Evolutionary conservation across 371 early-diverging fungal species (phyloP).

Genomic region (Apophysomyces variabilis): DNA sequence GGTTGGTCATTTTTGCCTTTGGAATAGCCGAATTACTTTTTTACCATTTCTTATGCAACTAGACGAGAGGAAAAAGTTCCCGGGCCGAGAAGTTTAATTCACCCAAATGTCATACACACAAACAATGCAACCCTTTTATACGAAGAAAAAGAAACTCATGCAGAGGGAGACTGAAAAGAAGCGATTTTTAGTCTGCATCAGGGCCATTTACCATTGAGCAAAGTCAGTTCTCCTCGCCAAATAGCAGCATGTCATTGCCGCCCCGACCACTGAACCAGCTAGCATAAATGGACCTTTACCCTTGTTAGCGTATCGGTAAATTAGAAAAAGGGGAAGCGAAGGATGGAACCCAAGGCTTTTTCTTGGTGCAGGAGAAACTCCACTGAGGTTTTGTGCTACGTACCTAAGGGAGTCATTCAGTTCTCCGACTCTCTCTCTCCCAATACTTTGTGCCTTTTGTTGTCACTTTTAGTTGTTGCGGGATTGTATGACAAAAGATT

Average conservation of each 20-base stretch:
- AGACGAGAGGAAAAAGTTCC: neutral
- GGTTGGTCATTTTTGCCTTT: conserved; percentile 7
- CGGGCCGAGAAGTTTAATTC: conserved; percentile 11
- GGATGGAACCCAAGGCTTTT: too few relatives aligned
- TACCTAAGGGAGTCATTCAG: neutral
- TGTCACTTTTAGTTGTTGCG: neutral
- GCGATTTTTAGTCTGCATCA: neutral
- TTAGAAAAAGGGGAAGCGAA: too few relatives aligned
- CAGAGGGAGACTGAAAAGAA: neutral
- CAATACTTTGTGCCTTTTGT: neutral
- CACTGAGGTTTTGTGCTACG: conserved; percentile 2
- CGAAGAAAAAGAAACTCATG: neutral
- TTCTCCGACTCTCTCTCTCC: conserved; percentile 6
- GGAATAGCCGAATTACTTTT: conserved; percentile 6
- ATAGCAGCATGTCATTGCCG: neutral
- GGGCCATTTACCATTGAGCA: neutral
- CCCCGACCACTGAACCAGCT: conserved; percentile 8
- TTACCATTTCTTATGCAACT: conserved; percentile 4
- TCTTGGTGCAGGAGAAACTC: neutral
- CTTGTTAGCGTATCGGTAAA: too few relatives aligned
- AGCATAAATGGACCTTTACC: neutral
- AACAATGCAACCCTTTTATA: conserved; percentile 3
- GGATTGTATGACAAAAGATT: conserved; percentile 1
- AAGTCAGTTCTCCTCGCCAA: neutral
- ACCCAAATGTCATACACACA: conserved; percentile 7